These are phyloP conservation scores for Phanerodontia chrysosporium DNA, from an alignment of 768 basidiomycete genomes.

Conservation along the genomic window DNA sequence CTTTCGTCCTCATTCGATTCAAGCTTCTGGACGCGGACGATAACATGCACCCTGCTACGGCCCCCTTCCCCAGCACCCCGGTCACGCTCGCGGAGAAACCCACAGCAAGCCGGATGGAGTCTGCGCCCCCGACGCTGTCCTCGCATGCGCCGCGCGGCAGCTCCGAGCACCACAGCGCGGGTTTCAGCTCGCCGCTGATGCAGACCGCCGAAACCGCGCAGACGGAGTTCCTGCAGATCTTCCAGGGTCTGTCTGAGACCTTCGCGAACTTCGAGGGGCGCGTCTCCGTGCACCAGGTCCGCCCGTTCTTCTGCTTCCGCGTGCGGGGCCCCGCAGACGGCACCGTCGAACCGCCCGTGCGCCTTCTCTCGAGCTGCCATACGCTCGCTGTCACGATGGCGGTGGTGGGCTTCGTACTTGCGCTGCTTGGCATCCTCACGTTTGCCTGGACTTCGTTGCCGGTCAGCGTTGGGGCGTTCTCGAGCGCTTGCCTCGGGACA, in stretches of 20 bases:
- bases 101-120: not conserved
- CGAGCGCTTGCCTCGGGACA: slow-evolving; percentile 21
- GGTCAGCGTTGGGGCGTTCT: slow-evolving; percentile 17
- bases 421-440: slow-evolving; percentile 17
- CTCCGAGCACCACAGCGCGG: not conserved
- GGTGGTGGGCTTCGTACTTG: slow-evolving; percentile 16
- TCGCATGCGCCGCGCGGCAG: not conserved
- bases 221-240: slow-evolving; percentile 8
- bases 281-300: slow-evolving; percentile 17
- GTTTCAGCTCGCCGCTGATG: not conserved
- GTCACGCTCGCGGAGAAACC: not conserved
- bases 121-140: slow-evolving; percentile 1
- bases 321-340: not conserved
- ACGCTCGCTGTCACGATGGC: slow-evolving; percentile 18
- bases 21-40: slow-evolving; percentile 10
- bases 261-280: slow-evolving; percentile 17
- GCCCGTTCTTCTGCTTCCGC: slow-evolving; percentile 15
- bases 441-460: slow-evolving; percentile 24
- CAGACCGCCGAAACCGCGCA: not conserved
- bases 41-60: not conserved
- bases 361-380: slow-evolving; percentile 20
- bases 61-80: not conserved
- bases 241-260: slow-evolving; percentile 10
- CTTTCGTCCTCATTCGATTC: slow-evolving; percentile 17
- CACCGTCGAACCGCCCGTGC: slow-evolving; percentile 12